These are phyloP conservation scores for Blastomyces silverae DNA, from an alignment of 2,329 filamentous ascomycete species.

Conservation along the genomic window DNA sequence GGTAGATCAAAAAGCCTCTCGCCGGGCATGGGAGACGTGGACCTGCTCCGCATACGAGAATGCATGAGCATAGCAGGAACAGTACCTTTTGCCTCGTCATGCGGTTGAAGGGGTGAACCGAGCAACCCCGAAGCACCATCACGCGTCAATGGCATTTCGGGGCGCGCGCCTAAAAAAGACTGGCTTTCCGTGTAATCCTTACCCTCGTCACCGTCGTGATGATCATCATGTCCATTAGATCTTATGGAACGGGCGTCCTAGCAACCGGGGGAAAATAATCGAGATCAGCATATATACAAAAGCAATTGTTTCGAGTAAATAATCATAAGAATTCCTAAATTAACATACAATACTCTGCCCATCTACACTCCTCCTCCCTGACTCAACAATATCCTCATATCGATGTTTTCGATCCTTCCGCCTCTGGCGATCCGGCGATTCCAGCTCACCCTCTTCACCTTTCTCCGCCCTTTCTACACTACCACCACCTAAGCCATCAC, in stretches of 20 bases:
- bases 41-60: slow-evolving; percentile 29
- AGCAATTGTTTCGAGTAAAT: neutral
- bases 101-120: slow-evolving; percentile 11
- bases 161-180: slow-evolving; percentile 61
- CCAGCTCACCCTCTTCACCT: slow-evolving; percentile 24
- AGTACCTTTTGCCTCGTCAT: neutral
- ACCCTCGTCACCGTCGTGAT: slow-evolving; percentile 21
- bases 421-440: slow-evolving; percentile 20
- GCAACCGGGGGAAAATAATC: slow-evolving; percentile 23
- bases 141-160: slow-evolving; percentile 49
- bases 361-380: slow-evolving; percentile 24
- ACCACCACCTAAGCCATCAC: slow-evolving; percentile 30
- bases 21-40: slow-evolving; percentile 30
- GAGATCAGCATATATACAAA: slow-evolving; percentile 13
- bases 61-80: slow-evolving; percentile 9
- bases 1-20: slow-evolving; percentile 28
- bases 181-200: slow-evolving; percentile 33
- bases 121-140: slow-evolving; percentile 43
- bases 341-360: slow-evolving; percentile 13
- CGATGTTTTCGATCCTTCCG: slow-evolving; percentile 28
- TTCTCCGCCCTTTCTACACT: neutral
- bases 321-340: slow-evolving; percentile 1
- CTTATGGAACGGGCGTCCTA: slow-evolving; percentile 23
- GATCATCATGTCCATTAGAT: slow-evolving; percentile 13
- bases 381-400: slow-evolving; percentile 35